Conservation (phyloP, 192 early-diverging fungal genomes). For the Podila clonocystis region DNA sequence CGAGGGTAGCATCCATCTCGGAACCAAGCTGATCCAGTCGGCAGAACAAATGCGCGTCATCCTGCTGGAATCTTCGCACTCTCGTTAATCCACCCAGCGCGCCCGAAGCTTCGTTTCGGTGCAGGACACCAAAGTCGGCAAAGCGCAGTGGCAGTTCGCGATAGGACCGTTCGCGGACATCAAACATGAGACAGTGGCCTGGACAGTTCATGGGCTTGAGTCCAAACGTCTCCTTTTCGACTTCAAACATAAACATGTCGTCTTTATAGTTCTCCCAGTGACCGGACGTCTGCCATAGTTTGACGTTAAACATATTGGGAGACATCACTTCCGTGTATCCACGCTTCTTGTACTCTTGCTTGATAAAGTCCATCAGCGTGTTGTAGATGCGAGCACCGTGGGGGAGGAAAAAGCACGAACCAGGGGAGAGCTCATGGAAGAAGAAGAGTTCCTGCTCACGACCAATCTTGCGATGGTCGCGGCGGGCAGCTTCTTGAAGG, state of each 20-base stretch:
- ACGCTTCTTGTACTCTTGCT: conserved; percentile 84
- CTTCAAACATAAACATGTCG: conserved; percentile 93
- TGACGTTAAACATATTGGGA: conserved; percentile 98
- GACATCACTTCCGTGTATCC: conserved; percentile 97
- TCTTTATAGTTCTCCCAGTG: conserved; percentile 98
- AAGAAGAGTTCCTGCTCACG: conserved; percentile 98
- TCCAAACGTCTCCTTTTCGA: conserved; percentile 97
- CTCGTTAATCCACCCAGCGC: conserved; percentile 94
- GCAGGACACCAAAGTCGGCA: conserved; percentile 98
- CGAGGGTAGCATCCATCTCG: conserved; percentile 89
- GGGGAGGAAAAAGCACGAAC: conserved; percentile 93
- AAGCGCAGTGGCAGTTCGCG: conserved; percentile 96
- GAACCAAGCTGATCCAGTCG: conserved; percentile 80
- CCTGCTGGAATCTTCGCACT: conserved; percentile 98
- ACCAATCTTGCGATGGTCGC: conserved; percentile 97
- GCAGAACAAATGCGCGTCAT: conserved; percentile 99
- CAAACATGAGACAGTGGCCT: conserved; percentile 98
- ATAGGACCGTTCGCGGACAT: conserved; percentile 90
- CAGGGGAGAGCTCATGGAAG: conserved; percentile 94
- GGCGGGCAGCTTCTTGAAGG: conserved; percentile 92
- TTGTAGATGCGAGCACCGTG: conserved; percentile 97
- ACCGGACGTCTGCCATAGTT: conserved; percentile 95
- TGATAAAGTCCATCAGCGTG: conserved; percentile 90
- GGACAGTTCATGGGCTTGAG: conserved; percentile 99
- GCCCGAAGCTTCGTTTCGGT: conserved; percentile 93